Base-by-base conservation (phyloP, 257 asterid species). In the Solanum medicagineum region DNA sequence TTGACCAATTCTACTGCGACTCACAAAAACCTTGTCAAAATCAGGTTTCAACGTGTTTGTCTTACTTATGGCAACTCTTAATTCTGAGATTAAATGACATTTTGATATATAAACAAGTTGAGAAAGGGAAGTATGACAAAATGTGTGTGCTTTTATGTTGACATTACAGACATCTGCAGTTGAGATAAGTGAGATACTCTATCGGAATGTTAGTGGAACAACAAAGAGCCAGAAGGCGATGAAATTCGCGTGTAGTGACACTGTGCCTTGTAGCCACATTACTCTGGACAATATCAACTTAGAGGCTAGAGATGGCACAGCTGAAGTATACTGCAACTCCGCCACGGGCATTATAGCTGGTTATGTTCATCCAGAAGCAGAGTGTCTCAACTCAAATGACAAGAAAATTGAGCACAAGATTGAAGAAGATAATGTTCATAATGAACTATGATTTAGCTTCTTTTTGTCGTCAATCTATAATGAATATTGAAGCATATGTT, bases 1-100 rank as follows among this genome's bases (percentile, higher is more conserved):
- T 97, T 17, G 98, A 97, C 86, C 98, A 97, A 82, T 95, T 97
- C 92, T 97, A 97, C 73, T 97, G 99, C 16, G 98, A 97, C 88
- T 94, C 98, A 8, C 98, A 97, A 51, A 87, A 13, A 22, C 3
- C 93, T 77, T 97, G 99, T 82, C 87, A 92, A 89, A 93, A 95
- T 85, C 98, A 94, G 99, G 99, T 94, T 4, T 63, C 40, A 51
- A 51, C 5, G 13, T 36, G 40, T 36, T 36, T 36, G 42, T 36
- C 42, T 36, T 36, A 4, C 40, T 36, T 36, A 5, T 0, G 40
- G 40, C 40, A 36, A 36, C 6, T 36, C 6, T 36, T 36, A 36
- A 4, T 36, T 4, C 40, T 36, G 6, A 36, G 40, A 36, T 36
- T 36, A 36, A 36, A 36, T 36, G 40, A 36, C 40, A 36, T 36